Evolutionary conservation across 768 basidiomycete species (phyloP).

Genomic region (Sarcomyxa edulis): DNA sequence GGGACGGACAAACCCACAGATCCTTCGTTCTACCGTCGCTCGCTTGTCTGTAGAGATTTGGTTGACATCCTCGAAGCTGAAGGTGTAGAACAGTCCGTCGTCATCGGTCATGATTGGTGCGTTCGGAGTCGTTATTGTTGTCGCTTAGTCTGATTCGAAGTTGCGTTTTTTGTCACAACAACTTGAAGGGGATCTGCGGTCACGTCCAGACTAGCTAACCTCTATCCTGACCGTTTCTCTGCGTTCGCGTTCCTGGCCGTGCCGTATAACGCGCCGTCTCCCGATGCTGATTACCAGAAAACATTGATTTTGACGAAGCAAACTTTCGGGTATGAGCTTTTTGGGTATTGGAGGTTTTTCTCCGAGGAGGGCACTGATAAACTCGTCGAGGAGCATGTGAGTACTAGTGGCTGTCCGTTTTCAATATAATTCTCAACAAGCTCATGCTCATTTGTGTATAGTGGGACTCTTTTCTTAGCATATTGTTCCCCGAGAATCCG

Average conservation of each 20-base stretch:
- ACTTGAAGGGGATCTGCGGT: slow-evolving; percentile 29
- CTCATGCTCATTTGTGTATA: slow-evolving; percentile 9
- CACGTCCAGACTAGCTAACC: slow-evolving; percentile 31
- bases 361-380: slow-evolving; percentile 23
- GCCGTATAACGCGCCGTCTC: slow-evolving; percentile 25
- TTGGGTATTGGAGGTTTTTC: slow-evolving; percentile 34
- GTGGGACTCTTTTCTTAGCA: slow-evolving; percentile 33
- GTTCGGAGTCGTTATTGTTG: slow-evolving; percentile 5
- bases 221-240: slow-evolving; percentile 31
- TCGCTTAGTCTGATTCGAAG: no score
- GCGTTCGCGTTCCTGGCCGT: slow-evolving; percentile 34
- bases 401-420: slow-evolving; percentile 7
- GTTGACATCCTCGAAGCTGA: slow-evolving; percentile 36
- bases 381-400: slow-evolving; percentile 32
- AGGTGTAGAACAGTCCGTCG: slow-evolving; percentile 25
- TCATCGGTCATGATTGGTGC: slow-evolving; percentile 41
- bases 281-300: slow-evolving; percentile 15
- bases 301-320: slow-evolving; percentile 14
- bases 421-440: no score
- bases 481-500: slow-evolving; percentile 26
- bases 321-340: slow-evolving; percentile 20
- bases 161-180: background rate
- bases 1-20: slow-evolving; percentile 41
- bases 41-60: slow-evolving; percentile 31
- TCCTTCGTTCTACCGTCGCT: slow-evolving; percentile 24